These are phyloP conservation scores for Nakazawaea wickerhamii DNA, from an alignment of 805 yeast genomes.

Conservation along the genomic window DNA sequence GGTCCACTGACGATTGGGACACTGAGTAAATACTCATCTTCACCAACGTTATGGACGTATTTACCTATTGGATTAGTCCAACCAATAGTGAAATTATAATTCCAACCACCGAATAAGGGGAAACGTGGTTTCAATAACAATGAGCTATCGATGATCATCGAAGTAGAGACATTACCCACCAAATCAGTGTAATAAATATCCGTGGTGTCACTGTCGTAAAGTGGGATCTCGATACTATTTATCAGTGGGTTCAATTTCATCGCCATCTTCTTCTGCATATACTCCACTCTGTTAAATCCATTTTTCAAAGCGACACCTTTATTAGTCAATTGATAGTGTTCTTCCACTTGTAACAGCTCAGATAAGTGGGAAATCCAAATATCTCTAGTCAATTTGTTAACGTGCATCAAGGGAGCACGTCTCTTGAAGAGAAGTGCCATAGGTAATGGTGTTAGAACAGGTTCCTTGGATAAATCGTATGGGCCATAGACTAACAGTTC, in stretches of 20 bases:
- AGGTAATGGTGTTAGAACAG: slow-evolving; percentile 42
- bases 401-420: slow-evolving; percentile 59
- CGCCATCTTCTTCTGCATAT: slow-evolving; percentile 53
- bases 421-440: slow-evolving; percentile 58
- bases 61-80: slow-evolving; percentile 64
- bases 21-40: slow-evolving; percentile 49
- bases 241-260: slow-evolving; percentile 53
- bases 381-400: slow-evolving; percentile 58
- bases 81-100: slow-evolving; percentile 92
- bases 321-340: slow-evolving; percentile 76
- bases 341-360: slow-evolving; percentile 67
- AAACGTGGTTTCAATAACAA: slow-evolving; percentile 75
- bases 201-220: slow-evolving; percentile 39
- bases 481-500: slow-evolving; percentile 54
- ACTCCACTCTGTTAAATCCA: slow-evolving; percentile 80
- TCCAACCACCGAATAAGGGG: slow-evolving; percentile 97
- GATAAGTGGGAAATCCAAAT: slow-evolving; percentile 90
- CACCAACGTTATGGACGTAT: slow-evolving; percentile 39
- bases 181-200: slow-evolving; percentile 81
- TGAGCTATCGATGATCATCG: slow-evolving; percentile 36
- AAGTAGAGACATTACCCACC: slow-evolving; percentile 91
- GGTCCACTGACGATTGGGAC: slow-evolving; percentile 77
- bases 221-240: slow-evolving; percentile 51
- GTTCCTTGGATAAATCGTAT: slow-evolving; percentile 26
- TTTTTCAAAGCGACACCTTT: slow-evolving; percentile 61